A percentile compares a stretch with the other conserved stretches of the same genome.
Conservation (phyloP, 2,329 filamentous ascomycete species). For the Coniochaeta prunicola region DNA sequence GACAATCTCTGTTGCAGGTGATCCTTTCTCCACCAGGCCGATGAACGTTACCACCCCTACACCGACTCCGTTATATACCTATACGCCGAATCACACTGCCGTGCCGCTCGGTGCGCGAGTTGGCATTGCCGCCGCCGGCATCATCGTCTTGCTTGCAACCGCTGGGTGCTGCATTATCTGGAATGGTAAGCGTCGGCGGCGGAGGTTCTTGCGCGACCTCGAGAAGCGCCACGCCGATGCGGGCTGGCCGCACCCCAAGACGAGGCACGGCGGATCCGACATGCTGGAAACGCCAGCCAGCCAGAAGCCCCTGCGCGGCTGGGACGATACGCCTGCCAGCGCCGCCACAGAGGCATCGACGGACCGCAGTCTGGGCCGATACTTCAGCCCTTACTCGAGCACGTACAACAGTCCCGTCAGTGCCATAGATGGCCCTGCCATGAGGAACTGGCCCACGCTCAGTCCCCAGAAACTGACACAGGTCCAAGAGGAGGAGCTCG, state of each 20-base stretch:
- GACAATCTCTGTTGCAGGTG: conserved; percentile 42
- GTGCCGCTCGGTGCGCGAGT: conserved; percentile 48
- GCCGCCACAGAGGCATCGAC: conserved; percentile 24
- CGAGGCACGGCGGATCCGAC: conserved; percentile 21
- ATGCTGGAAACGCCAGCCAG: conserved; percentile 47
- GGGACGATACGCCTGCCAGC: conserved; percentile 46
- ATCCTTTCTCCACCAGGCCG: conserved; percentile 38
- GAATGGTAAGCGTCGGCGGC: conserved; percentile 47
- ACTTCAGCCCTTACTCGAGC: conserved; percentile 54
- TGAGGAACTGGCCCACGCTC: conserved; percentile 12
- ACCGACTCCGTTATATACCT: conserved; percentile 27
- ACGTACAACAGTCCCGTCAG: conserved; percentile 53
- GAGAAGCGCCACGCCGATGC: conserved; percentile 27
- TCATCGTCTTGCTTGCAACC: conserved; percentile 39
- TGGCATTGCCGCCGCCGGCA: conserved; percentile 46
- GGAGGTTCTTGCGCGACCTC: conserved; percentile 41
- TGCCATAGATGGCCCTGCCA: conserved; percentile 23
- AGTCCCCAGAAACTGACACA: conserved; percentile 18
- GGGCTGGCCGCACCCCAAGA: conserved; percentile 33
- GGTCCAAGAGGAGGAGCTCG: conserved; percentile 12
- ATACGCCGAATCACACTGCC: conserved; percentile 36
- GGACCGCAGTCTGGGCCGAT: conserved; percentile 26
- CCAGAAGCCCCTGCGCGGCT: conserved; percentile 43
- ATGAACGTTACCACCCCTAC: conserved; percentile 45
- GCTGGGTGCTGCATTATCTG: conserved; percentile 47